phyloP scores from a whole-genome alignment of 176 grass and related monocot species.

The Musa beccarii region DNA sequence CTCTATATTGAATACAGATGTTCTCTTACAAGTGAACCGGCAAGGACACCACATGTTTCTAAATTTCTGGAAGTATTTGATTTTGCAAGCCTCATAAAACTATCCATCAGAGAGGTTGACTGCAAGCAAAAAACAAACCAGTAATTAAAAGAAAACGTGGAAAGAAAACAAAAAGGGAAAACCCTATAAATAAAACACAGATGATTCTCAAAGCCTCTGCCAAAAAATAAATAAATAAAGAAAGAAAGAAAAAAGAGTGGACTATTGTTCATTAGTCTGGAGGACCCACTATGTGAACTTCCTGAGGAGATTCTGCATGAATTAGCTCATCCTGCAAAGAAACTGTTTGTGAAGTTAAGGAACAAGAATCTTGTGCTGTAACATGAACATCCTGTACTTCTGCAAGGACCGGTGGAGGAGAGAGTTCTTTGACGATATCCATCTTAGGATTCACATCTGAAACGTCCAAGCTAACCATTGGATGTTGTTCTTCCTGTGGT shows the following conservation, averaged over 20 bases:
- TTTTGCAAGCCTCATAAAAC: constrained; percentile 46
- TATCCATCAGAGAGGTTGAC: constrained; percentile 49
- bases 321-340: constrained; percentile 37
- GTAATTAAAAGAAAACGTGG: constrained; percentile 2
- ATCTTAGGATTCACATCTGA: constrained; percentile 30
- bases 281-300: constrained; percentile 39
- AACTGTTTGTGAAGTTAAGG: constrained; percentile 19
- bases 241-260: neutral
- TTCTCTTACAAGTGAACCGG: constrained; percentile 55
- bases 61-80: constrained; percentile 45
- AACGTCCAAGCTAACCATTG: constrained; percentile 17
- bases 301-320: constrained; percentile 32
- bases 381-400: constrained; percentile 34
- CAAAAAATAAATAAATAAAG: neutral
- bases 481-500: constrained; percentile 10
- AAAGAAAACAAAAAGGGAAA: neutral
- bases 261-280: neutral
- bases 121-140: constrained; percentile 8
- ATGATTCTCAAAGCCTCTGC: neutral
- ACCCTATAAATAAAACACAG: neutral
- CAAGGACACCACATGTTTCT: constrained; percentile 52
- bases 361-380: constrained; percentile 20
- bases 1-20: constrained; percentile 1
- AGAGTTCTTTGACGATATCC: constrained; percentile 41
- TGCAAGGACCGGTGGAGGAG: constrained; percentile 39